Evolutionary conservation across 768 basidiomycete genomes (phyloP).

Genomic region (Kwoniella sp.): DNA sequence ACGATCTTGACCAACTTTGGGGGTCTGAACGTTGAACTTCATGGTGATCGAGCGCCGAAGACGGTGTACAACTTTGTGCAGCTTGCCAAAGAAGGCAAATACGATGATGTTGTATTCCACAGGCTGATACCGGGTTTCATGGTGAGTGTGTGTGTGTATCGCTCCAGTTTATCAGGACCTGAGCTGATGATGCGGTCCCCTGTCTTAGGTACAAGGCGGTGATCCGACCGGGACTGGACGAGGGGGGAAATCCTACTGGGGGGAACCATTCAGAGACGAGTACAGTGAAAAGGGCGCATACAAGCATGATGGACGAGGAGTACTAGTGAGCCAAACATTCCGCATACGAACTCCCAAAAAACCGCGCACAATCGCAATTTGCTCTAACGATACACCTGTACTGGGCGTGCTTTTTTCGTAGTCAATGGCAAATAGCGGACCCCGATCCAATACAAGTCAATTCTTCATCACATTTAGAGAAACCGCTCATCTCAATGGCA

Average conservation of each 20-base stretch:
- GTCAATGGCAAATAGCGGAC: constrained; percentile 95
- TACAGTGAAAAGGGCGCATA: constrained; percentile 83
- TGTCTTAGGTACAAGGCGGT: constrained; percentile 91
- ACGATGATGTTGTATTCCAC: constrained; percentile 86
- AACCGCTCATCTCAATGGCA: constrained; percentile 82
- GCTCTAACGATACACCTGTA: too few relatives aligned
- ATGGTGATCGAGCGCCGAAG: constrained; percentile 70
- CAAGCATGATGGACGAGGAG: constrained; percentile 80
- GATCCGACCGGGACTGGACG: constrained; percentile 95
- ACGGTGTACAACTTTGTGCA: constrained; percentile 98
- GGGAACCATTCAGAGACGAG: constrained; percentile 93
- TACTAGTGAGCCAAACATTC: constrained; percentile 58
- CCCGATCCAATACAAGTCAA: constrained; percentile 89
- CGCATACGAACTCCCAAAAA: too few relatives aligned
- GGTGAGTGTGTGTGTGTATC: too few relatives aligned
- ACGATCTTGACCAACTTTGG: constrained; percentile 93
- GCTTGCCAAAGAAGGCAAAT: constrained; percentile 87
- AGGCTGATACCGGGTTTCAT: constrained; percentile 92
- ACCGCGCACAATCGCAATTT: too few relatives aligned
- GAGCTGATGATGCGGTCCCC: neutral
- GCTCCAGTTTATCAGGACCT: too few relatives aligned
- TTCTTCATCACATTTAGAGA: constrained; percentile 89
- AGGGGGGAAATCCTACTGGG: constrained; percentile 92
- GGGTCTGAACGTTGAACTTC: constrained; percentile 71
- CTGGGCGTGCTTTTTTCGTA: constrained; percentile 17